Base-by-base conservation (phyloP, 805 yeast genomes). In the Kodamaea jinghongensis region DNA sequence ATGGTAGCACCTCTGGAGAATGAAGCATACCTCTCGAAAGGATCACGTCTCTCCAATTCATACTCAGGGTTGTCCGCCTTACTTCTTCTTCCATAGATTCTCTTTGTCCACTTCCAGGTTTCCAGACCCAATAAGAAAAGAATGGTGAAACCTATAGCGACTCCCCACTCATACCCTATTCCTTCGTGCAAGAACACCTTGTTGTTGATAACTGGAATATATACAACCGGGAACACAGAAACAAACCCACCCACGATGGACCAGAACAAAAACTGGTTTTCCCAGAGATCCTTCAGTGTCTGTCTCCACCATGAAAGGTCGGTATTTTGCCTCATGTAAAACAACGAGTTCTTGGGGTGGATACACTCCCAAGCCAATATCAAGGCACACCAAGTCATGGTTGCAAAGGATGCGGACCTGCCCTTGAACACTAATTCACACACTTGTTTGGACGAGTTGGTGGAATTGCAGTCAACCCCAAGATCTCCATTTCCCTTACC, bases 331-430 rank as follows among this genome's bases (percentile, higher is more conserved):
- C 81, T 75, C 86, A 81, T 81, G 39, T 66, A 65, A 61, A 86
- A 85, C 45, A 86, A 67, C 2, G 95, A 86, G 50, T 80, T 70
- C 50, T 83, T 70, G 60, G 80, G 63, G 55, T 85, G 86, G 42
- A 85, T 73, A 50, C 86, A 87, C 62, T 86, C 93, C 93, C 93
- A 86, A 1, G 95, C 93, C 34, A 85, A 67, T 20, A 86, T 57
- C 43, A 87, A 71, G 3, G 91, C 84, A 65, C 90, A 76, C 95
- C 95, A 87, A 0, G 95, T 87, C 81, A 86, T 81, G 1, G 82
- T 77, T 1, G 83, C 83, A 67, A 87, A 87, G 0, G 89, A 76
- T 3, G 84, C 77, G 3, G 95, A 77, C 58, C 96, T 76, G 3
- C 89, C 86, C 50, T 76, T 71, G 63, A 81, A 86, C 9, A 87